Base-by-base conservation (phyloP, 2,329 filamentous ascomycete genomes). In the Orbilia quercus region DNA sequence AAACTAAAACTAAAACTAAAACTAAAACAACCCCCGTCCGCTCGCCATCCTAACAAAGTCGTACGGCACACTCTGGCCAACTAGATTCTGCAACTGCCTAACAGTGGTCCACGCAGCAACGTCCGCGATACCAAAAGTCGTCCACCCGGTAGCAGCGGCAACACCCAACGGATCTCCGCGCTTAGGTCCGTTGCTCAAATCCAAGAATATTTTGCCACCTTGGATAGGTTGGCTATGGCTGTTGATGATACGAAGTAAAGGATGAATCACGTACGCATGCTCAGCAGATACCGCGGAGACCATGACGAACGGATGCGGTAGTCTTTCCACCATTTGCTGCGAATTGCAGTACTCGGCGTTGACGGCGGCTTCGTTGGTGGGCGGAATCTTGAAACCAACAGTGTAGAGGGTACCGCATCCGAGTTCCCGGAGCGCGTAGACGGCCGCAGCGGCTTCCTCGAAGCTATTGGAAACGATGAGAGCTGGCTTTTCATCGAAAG, bases 51-150 rank as follows among this genome's bases (percentile, higher is more conserved):
- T 85, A 44, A 95, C 91, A 82, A 96, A 96, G 81, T 91, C 92
- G 81, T 92, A 94, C 4, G 90, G 90, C 65, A 95, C 91, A 79
- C 95, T 95, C 82, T 95, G 91, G 7, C 91, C 91, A 9, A 94
- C 90, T 22, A 96, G 84, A 70, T 93, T 80, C 76, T 91, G 84
- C 63, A 95, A 81, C 53, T 89, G 94, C 81, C 95, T 90, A 3
- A 94, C 91, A 1, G 90, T 93, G 20, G 90, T 93, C 82, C 92
- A 95, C 0, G 91, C 91, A 65, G 89, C 89, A 31, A 92, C 90
- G 80, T 96, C 91, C 22, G 89, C 90, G 16, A 89, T 87, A 0
- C 90, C 90, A 79, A 94, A 95, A 5, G 90, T 88, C 22, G 88
- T 89, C 84, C 92, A 96, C 0, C 91, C 91, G 64, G 87, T 88